Evolutionary conservation across 2,329 filamentous ascomycete species (phyloP), one percentile per base, ranked within the genome.

Genomic region (Elsinoe batatas): DNA sequence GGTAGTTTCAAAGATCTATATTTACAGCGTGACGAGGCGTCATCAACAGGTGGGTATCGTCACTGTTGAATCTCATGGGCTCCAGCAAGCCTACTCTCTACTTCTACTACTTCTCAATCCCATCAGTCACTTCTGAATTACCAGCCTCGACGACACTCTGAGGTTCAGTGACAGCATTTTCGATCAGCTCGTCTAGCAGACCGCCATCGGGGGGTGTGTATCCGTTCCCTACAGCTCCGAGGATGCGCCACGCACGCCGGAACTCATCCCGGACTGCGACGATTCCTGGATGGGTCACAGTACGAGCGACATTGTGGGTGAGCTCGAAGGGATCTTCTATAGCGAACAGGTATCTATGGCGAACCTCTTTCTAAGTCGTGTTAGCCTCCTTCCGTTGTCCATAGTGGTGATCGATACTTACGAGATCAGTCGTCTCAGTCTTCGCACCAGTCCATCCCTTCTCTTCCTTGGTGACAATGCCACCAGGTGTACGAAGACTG

Each of bases 271-370:
- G 78, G 58, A 95, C 93, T 0, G 84, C 79, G 1, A 88, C 84
- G 60, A 95, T 88, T 1, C 89, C 88, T 58, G 83, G 80, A 64
- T 91, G 87, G 5, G 85, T 90, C 1, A 95, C 89, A 0, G 89
- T 95, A 50, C 88, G 78, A 2, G 87, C 91, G 33, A 95, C 86
- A 63, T 95, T 96, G 70, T 95, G 89, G 38, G 89, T 84, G 1
- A 83, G 71, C 72, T 95, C 89, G 64, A 95, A 95, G 0, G 91
- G 91, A 67, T 95, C 91, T 67, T 95, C 91, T 58, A 96, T 91
- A 32, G 88, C 88, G 61, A 95, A 87, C 3, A 95, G 78, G 67
- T 89, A 95, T 11, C 89, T 82, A 64, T 90, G 82, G 1, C 87
- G 81, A 12, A 91, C 78, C 64, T 90, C 87, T 62, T 85, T 87